Evolutionary conservation across 2,329 filamentous ascomycete species (phyloP).

Genomic region (Rhinocladiella mackenziei): DNA sequence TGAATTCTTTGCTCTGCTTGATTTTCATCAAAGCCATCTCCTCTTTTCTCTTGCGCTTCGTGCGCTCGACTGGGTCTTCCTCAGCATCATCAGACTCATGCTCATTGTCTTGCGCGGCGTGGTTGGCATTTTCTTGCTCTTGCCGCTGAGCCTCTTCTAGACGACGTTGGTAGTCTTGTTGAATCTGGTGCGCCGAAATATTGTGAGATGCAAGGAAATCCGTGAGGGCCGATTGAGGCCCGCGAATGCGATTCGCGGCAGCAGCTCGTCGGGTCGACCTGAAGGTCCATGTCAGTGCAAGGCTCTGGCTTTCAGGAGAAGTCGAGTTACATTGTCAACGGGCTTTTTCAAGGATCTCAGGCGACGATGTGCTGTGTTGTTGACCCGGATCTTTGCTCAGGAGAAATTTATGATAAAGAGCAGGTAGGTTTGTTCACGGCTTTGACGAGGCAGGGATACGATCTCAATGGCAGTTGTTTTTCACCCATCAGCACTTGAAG

Average conservation of each 20-base stretch:
- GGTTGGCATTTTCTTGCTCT: conserved; percentile 32
- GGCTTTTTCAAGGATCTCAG: too few species aligned
- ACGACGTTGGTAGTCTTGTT: conserved; percentile 55
- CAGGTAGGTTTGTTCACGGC: too few species aligned
- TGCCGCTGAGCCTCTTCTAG: conserved; percentile 46
- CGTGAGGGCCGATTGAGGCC: conserved; percentile 63
- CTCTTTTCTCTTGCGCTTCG: conserved; percentile 51
- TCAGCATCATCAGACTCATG: conserved; percentile 37
- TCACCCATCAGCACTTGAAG: too few species aligned
- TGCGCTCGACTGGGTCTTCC: conserved; percentile 49
- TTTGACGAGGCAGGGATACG: too few species aligned
- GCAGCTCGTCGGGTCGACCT: conserved; percentile 19
- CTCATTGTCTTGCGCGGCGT: conserved; percentile 36
- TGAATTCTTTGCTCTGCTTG: conserved; percentile 50
- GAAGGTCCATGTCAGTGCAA: neutral
- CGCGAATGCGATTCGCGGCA: conserved; percentile 48
- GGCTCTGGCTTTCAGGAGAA: neutral
- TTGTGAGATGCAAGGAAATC: conserved; percentile 67
- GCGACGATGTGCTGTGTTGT: too few species aligned
- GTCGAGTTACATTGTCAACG: conserved; percentile 5
- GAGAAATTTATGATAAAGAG: too few species aligned
- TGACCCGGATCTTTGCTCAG: too few species aligned
- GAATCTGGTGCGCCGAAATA: conserved; percentile 62
- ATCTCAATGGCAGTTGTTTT: too few species aligned
- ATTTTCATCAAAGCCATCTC: conserved; percentile 44